A percentile compares a stretch with the other conserved stretches of the same genome.
Conservation (phyloP, 2,329 filamentous ascomycete species). For the Diaporthe longicolla region DNA sequence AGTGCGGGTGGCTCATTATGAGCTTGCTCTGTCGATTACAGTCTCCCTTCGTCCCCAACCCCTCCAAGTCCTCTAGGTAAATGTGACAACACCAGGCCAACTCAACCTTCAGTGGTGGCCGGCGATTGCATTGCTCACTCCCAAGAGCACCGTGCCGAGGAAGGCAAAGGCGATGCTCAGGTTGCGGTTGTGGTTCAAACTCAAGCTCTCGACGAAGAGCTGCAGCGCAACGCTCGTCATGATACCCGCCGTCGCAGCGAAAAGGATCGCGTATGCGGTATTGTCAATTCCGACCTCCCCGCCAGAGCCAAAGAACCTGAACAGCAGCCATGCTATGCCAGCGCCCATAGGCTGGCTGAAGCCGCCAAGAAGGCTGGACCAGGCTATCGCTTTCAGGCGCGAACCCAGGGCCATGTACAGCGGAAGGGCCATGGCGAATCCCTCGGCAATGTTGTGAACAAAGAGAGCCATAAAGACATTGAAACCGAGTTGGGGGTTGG, state of each 20-base stretch:
- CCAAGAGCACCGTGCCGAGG: conserved; percentile 88
- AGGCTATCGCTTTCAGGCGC: conserved; percentile 84
- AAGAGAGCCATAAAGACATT: conserved; percentile 96
- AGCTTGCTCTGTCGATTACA: neutral
- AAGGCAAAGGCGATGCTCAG: conserved; percentile 87
- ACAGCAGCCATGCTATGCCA: conserved; percentile 87
- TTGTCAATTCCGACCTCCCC: conserved; percentile 60
- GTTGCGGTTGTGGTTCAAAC: conserved; percentile 83
- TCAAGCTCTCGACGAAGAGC: conserved; percentile 88
- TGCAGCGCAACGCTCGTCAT: conserved; percentile 95
- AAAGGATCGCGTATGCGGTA: conserved; percentile 84
- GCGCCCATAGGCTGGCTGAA: conserved; percentile 90
- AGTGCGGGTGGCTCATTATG: neutral
- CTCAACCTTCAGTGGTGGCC: conserved; percentile 34
- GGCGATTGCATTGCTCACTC: conserved; percentile 78
- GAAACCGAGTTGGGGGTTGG: conserved; percentile 88
- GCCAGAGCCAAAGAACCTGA: conserved; percentile 73
- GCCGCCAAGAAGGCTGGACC: conserved; percentile 87
- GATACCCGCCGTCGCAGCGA: conserved; percentile 90
- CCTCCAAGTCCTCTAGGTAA: neutral
- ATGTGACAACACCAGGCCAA: neutral
- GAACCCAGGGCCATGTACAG: conserved; percentile 91
- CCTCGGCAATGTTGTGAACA: conserved; percentile 98
- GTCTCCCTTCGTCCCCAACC: neutral
- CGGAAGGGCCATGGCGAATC: conserved; percentile 93